These are phyloP conservation scores for Colletotrichum sp. DNA, from an alignment of 2,329 filamentous ascomycete species.

Conservation along the genomic window DNA sequence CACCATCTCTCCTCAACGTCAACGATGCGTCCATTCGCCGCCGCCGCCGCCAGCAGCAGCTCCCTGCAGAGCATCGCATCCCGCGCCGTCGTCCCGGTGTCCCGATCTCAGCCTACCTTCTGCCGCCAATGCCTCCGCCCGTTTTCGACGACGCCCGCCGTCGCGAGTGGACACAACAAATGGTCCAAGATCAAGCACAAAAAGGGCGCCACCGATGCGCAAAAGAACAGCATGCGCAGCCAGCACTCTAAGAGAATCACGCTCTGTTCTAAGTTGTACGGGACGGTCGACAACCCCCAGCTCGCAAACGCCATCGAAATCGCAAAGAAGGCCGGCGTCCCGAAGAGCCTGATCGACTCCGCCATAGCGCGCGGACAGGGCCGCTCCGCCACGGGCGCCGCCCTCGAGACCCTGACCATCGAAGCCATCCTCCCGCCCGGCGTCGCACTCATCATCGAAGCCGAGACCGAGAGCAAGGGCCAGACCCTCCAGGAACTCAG, in stretches of 20 bases:
- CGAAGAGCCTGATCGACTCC: conserved; percentile 82
- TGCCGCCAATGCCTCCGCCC: conserved; percentile 55
- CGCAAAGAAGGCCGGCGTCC: conserved; percentile 85
- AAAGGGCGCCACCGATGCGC: conserved; percentile 84
- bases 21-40: conserved; percentile 5
- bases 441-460: conserved; percentile 81
- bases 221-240: conserved; percentile 75
- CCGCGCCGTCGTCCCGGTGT: neutral
- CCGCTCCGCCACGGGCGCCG: conserved; percentile 72
- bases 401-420: conserved; percentile 78
- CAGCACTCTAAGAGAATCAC: conserved; percentile 75
- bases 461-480: conserved; percentile 81
- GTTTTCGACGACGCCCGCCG: conserved; percentile 48
- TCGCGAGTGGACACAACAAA: conserved; percentile 79
- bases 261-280: conserved; percentile 77
- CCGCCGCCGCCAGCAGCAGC: neutral
- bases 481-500: conserved; percentile 78
- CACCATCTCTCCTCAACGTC: neutral
- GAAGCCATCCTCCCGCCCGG: conserved; percentile 82
- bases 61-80: neutral
- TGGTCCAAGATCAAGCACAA: conserved; percentile 98
- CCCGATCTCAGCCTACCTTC: conserved; percentile 25
- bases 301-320: conserved; percentile 74
- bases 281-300: conserved; percentile 75
- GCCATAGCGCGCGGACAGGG: conserved; percentile 91